phyloP scores from a whole-genome alignment of 1,284 basidiomycete species.

The Quambalaria eucalypti region DNA sequence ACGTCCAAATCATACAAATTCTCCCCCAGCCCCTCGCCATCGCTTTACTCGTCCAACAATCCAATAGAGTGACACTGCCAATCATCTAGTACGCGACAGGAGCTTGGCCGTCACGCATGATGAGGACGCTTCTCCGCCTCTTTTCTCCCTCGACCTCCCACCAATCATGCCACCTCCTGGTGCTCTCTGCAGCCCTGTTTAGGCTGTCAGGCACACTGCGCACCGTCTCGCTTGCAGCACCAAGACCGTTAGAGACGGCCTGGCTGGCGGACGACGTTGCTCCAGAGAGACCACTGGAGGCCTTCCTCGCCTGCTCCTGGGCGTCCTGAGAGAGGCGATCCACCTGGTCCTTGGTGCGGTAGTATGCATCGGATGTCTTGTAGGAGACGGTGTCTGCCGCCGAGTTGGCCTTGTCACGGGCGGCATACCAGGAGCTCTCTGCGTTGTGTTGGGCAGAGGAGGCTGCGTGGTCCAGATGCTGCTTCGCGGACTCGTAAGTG shows the following conservation, averaged over 20 bases:
- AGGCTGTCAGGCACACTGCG: background rate
- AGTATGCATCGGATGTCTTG: background rate
- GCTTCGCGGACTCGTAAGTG: background rate
- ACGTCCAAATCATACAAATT: no score
- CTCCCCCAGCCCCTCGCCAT: no score
- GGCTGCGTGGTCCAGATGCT: conserved; percentile 10
- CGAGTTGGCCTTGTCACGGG: conserved; percentile 13
- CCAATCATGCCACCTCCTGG: background rate
- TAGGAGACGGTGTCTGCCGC: conserved; percentile 5
- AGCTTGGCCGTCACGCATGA: background rate
- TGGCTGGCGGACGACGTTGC: background rate
- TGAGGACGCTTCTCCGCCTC: background rate
- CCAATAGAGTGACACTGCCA: no score
- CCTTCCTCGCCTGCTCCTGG: background rate
- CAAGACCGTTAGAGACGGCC: background rate
- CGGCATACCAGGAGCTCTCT: conserved; percentile 11
- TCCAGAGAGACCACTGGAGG: background rate
- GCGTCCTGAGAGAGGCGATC: background rate
- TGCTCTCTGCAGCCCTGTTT: background rate
- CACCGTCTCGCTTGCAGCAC: background rate
- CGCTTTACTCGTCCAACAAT: no score
- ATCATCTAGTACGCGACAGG: no score
- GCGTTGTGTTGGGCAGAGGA: conserved; percentile 2
- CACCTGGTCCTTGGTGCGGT: background rate
- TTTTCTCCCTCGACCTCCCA: background rate